phyloP scores from a whole-genome alignment of 768 basidiomycete genomes.

The Serendipita indica region DNA sequence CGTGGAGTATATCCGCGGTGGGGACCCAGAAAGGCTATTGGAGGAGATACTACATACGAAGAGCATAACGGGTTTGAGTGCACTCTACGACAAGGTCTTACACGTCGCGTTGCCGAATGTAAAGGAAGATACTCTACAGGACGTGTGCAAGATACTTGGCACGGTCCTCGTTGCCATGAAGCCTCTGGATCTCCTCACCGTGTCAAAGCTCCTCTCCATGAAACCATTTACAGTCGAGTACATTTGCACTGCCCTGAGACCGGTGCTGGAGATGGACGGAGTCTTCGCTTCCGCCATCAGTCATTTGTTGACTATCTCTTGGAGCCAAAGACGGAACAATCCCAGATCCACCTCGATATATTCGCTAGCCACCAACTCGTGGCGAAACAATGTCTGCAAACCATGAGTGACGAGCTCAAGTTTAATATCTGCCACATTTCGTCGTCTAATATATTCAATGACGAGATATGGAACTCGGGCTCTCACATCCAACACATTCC shows the following conservation, averaged over 20 bases:
- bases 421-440: background rate
- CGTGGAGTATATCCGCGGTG: background rate
- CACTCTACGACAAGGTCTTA: background rate
- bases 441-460: background rate
- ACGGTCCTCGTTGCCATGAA: background rate
- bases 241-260: background rate
- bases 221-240: background rate
- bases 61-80: background rate
- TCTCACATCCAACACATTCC: background rate
- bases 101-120: background rate
- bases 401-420: background rate
- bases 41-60: background rate
- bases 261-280: background rate
- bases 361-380: background rate
- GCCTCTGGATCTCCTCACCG: background rate
- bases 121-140: background rate
- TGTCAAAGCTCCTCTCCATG: background rate
- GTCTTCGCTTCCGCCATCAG: background rate
- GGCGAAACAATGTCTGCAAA: background rate
- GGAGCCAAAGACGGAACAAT: background rate
- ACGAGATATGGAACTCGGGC: background rate
- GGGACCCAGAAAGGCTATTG: background rate
- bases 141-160: background rate
- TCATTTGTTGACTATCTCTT: conserved; percentile 6
- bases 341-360: background rate